Percentiles rank a stretch among this genome's conserved stretches.
phyloP scores from a whole-genome alignment of 495 filamentous ascomycete genomes.

The Mytilinidion resinicola region DNA sequence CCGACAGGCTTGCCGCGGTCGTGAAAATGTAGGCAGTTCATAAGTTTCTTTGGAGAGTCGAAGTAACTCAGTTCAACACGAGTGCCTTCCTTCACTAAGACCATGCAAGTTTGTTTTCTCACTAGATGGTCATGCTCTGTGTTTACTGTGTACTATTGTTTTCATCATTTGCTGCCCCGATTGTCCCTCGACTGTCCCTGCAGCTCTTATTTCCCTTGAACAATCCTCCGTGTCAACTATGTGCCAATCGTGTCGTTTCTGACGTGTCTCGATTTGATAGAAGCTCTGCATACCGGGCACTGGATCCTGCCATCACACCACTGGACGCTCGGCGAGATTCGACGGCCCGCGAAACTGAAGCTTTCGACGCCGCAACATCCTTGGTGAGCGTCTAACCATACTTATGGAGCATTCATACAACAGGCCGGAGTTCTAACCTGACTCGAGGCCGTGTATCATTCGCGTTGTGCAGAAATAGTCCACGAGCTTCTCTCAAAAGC shows the following conservation, averaged over 20 bases:
- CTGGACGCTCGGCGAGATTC: conserved; percentile 21
- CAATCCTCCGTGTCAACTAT: too few relatives aligned
- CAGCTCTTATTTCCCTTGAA: too few relatives aligned
- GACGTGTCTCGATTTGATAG: conserved; percentile 29
- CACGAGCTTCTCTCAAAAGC: conserved; percentile 5
- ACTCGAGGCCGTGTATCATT: too few relatives aligned
- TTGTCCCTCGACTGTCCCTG: too few relatives aligned
- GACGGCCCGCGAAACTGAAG: conserved; percentile 41
- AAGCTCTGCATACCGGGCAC: conserved; percentile 41
- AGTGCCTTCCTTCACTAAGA: too few relatives aligned
- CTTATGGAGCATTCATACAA: too few relatives aligned
- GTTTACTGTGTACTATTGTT: too few relatives aligned
- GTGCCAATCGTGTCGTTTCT: neutral
- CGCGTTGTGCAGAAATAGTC: conserved; percentile 33
- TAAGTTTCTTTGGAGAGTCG: neutral
- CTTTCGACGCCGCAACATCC: conserved; percentile 38
- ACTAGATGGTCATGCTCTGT: too few relatives aligned
- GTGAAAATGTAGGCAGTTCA: conserved; percentile 38
- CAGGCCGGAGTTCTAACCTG: too few relatives aligned
- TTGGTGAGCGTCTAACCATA: conserved; percentile 11
- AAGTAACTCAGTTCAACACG: too few relatives aligned
- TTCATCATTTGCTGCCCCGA: too few relatives aligned
- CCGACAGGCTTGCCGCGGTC: conserved; percentile 46
- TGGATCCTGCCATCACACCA: conserved; percentile 14
- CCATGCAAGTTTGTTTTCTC: too few relatives aligned